A percentile compares a stretch with the other conserved stretches of the same genome.
Conservation (phyloP, 306 rosid species). For the Trichosanthes truncata region DNA sequence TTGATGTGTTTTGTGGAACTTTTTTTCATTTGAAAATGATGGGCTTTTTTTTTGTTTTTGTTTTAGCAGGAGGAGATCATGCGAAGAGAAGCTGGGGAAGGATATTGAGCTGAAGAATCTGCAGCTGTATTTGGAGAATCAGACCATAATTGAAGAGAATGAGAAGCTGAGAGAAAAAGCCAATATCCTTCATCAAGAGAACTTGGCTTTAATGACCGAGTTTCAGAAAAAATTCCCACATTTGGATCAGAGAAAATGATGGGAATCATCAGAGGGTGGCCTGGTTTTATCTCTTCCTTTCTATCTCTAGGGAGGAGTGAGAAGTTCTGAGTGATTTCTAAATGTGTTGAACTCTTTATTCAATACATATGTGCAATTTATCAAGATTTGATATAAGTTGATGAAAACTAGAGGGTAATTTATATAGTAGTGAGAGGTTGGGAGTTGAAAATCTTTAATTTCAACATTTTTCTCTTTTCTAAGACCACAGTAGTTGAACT, state of each 20-base stretch:
- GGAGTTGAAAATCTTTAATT: background rate
- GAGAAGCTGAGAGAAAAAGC: slow-evolving; percentile 33
- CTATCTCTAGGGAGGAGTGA: background rate
- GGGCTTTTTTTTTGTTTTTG: background rate
- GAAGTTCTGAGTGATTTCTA: background rate
- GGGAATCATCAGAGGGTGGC: background rate
- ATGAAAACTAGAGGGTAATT: background rate
- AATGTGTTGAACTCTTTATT: background rate
- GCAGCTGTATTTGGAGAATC: slow-evolving; percentile 38
- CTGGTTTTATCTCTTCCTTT: background rate
- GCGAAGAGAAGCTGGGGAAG: slow-evolving; percentile 11
- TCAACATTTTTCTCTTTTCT: background rate
- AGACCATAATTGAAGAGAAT: slow-evolving; percentile 35
- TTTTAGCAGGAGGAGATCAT: slow-evolving; percentile 19
- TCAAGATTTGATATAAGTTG: background rate
- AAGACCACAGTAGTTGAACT: background rate
- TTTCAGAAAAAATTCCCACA: slow-evolving; percentile 26
- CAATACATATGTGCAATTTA: background rate
- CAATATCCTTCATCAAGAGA: slow-evolving; percentile 35
- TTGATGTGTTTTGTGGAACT: background rate
- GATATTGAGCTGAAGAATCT: slow-evolving; percentile 32
- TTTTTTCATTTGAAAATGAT: background rate
- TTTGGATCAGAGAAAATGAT: slow-evolving; percentile 10
- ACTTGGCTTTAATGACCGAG: slow-evolving; percentile 23
- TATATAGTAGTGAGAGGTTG: background rate